Percentiles rank a stretch among this genome's conserved stretches.
phyloP scores from a whole-genome alignment of 345 rosid species.

The Lepidium africanum region DNA sequence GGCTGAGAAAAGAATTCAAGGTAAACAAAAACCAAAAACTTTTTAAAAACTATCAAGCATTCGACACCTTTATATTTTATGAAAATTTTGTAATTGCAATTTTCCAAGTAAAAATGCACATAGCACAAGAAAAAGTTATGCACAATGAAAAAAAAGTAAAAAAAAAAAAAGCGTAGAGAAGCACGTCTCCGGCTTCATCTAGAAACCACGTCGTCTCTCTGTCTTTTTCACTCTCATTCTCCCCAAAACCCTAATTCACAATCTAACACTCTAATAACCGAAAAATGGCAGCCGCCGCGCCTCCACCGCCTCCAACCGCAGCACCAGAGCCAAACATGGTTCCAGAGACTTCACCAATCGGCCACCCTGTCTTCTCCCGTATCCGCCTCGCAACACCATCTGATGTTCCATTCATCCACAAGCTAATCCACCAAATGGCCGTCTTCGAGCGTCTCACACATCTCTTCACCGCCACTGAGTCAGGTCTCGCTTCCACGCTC shows the following conservation, averaged over 20 bases:
- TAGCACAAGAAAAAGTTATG: background rate
- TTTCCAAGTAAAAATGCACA: background rate
- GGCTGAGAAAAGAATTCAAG: too few relatives aligned
- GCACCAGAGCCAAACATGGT: slow-evolving; percentile 47
- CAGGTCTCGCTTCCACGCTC: slow-evolving; percentile 64
- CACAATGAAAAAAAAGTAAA: background rate
- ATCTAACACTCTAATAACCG: background rate
- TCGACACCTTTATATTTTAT: background rate
- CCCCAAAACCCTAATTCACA: slow-evolving; percentile 2
- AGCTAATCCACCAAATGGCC: slow-evolving; percentile 83
- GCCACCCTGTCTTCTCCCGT: slow-evolving; percentile 60
- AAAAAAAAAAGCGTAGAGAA: background rate
- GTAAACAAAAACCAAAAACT: too few relatives aligned
- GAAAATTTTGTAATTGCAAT: background rate
- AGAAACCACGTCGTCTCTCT: background rate
- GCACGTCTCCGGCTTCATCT: background rate
- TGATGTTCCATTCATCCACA: slow-evolving; percentile 83
- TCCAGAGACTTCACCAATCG: slow-evolving; percentile 32
- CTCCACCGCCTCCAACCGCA: slow-evolving; percentile 77
- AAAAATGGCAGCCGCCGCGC: slow-evolving; percentile 88
- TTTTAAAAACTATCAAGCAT: too few relatives aligned
- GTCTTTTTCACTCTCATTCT: background rate
- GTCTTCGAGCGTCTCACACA: slow-evolving; percentile 69
- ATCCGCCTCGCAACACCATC: slow-evolving; percentile 76
- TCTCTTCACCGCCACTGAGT: slow-evolving; percentile 70